Conservation (phyloP, 106 monocot genomes). For the Platanthera zijinensis region DNA sequence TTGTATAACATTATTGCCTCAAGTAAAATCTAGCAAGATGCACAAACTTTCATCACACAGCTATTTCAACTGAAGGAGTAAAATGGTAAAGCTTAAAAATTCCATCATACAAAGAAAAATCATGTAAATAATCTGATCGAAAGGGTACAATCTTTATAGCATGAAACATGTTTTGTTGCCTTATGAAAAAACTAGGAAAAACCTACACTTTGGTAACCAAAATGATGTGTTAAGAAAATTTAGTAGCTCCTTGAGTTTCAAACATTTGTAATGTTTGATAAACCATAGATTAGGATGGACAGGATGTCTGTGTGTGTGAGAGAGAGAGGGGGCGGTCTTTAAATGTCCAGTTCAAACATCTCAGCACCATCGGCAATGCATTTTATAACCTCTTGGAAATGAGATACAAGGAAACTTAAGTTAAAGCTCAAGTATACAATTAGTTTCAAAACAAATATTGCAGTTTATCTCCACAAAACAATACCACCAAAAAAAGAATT, state of each 20-base stretch:
- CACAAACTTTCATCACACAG: too few species aligned
- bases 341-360: background rate
- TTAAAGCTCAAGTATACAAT: background rate
- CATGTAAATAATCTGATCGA: too few species aligned
- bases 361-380: background rate
- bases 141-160: too few species aligned
- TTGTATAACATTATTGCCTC: too few species aligned
- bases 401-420: background rate
- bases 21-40: too few species aligned
- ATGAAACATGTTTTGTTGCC: too few species aligned
- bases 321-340: background rate
- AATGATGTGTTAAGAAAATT: background rate
- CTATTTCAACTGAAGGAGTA: too few species aligned
- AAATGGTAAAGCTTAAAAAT: too few species aligned
- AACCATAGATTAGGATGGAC: background rate
- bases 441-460: background rate
- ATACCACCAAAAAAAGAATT: background rate
- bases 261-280: background rate
- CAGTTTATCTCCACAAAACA: background rate
- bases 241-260: background rate
- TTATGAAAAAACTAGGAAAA: too few species aligned
- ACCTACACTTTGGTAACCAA: too few species aligned
- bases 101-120: too few species aligned
- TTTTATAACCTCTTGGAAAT: background rate
- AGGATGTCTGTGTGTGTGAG: background rate